Percentiles rank a stretch among this genome's conserved stretches.
Evolutionary conservation across 345 rosid genomes (phyloP).

Genomic region (Rubroshorea leprosula): DNA sequence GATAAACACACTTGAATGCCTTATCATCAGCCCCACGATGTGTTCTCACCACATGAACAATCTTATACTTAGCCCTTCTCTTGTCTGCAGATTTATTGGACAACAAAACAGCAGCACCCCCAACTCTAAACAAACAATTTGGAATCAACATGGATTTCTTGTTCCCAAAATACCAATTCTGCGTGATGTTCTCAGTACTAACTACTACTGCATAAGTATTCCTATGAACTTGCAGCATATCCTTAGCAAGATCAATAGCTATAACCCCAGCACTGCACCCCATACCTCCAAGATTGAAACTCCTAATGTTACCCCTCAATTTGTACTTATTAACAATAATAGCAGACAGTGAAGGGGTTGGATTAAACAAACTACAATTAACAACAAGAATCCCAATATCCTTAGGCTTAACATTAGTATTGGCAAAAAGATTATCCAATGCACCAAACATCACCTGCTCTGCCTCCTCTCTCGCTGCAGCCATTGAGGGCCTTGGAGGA

Average conservation of each 20-base stretch:
- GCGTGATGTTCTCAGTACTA: constrained; percentile 88
- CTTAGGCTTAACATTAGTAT: constrained; percentile 64
- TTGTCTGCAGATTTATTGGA: constrained; percentile 55
- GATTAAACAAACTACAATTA: constrained; percentile 88
- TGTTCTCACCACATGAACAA: constrained; percentile 84
- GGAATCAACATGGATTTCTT: constrained; percentile 86
- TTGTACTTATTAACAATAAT: constrained; percentile 88
- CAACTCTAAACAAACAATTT: constrained; percentile 80
- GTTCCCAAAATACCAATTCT: constrained; percentile 94
- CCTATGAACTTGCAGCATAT: constrained; percentile 81
- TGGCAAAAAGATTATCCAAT: constrained; percentile 60
- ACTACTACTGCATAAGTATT: constrained; percentile 82
- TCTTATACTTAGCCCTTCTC: constrained; percentile 67
- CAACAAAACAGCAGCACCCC: constrained; percentile 68
- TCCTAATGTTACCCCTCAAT: constrained; percentile 65
- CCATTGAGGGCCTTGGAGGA: constrained; percentile 83
- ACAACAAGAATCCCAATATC: constrained; percentile 83
- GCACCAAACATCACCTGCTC: constrained; percentile 95
- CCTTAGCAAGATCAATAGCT: constrained; percentile 73
- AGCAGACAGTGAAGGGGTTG: constrained; percentile 85
- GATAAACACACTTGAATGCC: constrained; percentile 78
- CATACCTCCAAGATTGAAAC: constrained; percentile 83
- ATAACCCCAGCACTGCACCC: constrained; percentile 95
- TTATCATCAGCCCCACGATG: constrained; percentile 85
- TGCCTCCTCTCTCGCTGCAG: constrained; percentile 80